Conservation (phyloP, 345 rosid genomes). For the Stellera chamaejasme region DNA sequence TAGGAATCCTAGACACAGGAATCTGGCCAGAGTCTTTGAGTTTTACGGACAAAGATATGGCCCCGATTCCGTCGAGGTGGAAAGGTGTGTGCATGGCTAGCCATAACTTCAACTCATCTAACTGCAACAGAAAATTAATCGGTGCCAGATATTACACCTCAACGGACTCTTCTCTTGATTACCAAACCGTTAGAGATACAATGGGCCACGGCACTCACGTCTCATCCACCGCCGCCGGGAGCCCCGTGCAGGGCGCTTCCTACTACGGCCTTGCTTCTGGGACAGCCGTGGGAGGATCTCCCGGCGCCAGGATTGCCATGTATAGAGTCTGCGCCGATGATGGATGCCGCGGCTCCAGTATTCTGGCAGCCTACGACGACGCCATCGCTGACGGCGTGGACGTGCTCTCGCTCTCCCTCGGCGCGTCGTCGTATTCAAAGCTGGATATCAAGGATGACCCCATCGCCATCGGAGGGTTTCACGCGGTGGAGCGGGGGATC, state of each 20-base stretch:
- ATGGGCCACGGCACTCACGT: constrained; percentile 80
- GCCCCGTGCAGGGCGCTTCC: constrained; percentile 45
- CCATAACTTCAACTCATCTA: constrained; percentile 34
- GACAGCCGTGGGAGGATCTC: constrained; percentile 70
- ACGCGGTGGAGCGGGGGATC: constrained; percentile 64
- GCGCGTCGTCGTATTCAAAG: constrained; percentile 28
- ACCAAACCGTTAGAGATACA: constrained; percentile 47
- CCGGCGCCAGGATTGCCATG: constrained; percentile 55
- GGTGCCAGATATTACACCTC: constrained; percentile 66
- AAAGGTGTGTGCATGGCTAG: constrained; percentile 60
- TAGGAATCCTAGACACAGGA: constrained; percentile 75
- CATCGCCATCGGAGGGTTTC: constrained; percentile 75
- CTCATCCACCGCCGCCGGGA: constrained; percentile 66
- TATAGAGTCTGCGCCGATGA: constrained; percentile 44
- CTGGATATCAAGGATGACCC: constrained; percentile 39
- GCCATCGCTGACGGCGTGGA: constrained; percentile 73
- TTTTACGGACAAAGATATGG: constrained; percentile 57
- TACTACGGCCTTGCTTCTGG: constrained; percentile 75
- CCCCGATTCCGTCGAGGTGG: constrained; percentile 55
- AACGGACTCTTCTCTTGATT: constrained; percentile 3
- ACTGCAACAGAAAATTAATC: constrained; percentile 76
- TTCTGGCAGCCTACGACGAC: constrained; percentile 71
- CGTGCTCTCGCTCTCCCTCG: constrained; percentile 63
- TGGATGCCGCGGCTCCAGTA: constrained; percentile 44
- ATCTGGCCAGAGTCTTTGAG: constrained; percentile 91